These are phyloP conservation scores for Aspergillus sp. DNA, from an alignment of 2,329 filamentous ascomycete genomes.

Conservation along the genomic window DNA sequence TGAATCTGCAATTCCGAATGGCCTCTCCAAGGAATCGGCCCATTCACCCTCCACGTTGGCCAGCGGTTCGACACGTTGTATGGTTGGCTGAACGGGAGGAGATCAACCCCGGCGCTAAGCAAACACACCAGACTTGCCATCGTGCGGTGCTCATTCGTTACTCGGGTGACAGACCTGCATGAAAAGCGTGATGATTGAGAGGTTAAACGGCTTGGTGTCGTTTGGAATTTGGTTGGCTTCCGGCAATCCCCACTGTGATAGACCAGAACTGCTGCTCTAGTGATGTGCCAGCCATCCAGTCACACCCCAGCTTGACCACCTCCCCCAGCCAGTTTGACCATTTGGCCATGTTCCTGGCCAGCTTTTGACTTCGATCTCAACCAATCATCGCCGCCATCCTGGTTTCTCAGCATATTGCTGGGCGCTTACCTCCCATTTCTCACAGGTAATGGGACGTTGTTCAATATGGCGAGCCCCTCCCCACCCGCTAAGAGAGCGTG, in stretches of 20 bases:
- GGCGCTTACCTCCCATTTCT: conserved; percentile 34
- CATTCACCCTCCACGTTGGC: neutral
- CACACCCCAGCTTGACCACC: conserved; percentile 13
- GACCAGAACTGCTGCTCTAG: conserved; percentile 25
- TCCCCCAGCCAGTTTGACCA: conserved; percentile 2
- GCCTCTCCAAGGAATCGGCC: neutral
- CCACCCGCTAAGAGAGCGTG: conserved; percentile 20
- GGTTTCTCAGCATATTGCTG: conserved; percentile 20
- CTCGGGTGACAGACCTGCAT: conserved; percentile 23
- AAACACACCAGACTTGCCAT: conserved; percentile 23
- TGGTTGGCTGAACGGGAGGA: conserved; percentile 29
- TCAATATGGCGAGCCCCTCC: conserved; percentile 12
- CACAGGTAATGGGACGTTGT: conserved; percentile 12
- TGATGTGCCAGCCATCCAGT: conserved; percentile 26
- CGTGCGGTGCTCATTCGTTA: conserved; percentile 17
- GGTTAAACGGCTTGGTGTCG: conserved; percentile 6
- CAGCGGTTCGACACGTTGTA: conserved; percentile 28
- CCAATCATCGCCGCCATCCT: conserved; percentile 18
- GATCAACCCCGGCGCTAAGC: conserved; percentile 32
- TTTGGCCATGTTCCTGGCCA: conserved; percentile 8
- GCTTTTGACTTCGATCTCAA: neutral
- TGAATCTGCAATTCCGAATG: neutral
- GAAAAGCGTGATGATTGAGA: conserved; percentile 6
- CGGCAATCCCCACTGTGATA: conserved; percentile 33
- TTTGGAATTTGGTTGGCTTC: conserved; percentile 12